Percentiles rank a stretch among this genome's conserved stretches.
Evolutionary conservation across 352 stramenopile species (phyloP).

Genomic region (Pythium oligandrum): DNA sequence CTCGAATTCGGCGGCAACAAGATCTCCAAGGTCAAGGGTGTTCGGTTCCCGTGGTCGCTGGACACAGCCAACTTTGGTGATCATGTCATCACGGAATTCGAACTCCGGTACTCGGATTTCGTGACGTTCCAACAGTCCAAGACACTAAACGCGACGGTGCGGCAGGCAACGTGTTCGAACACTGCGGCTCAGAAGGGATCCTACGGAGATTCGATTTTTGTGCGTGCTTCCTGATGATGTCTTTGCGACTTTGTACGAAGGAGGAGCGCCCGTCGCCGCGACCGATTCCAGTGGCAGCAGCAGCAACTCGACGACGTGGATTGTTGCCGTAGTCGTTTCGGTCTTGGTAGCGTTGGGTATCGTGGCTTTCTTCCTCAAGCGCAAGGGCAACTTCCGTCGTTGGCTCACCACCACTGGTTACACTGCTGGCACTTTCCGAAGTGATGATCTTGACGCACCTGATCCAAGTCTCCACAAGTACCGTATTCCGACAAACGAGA

Average conservation of each 20-base stretch:
- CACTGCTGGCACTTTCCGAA: background rate
- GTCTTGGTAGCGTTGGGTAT: background rate
- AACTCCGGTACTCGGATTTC: constrained; percentile 14
- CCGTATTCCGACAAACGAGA: constrained; percentile 50
- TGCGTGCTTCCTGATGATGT: constrained; percentile 13
- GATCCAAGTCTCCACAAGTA: constrained; percentile 63
- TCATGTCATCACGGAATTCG: constrained; percentile 10
- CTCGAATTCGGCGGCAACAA: background rate
- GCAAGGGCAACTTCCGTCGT: background rate
- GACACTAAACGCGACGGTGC: constrained; percentile 3
- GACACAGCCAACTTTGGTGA: constrained; percentile 13
- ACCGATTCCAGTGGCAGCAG: background rate
- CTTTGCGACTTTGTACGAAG: constrained; percentile 9
- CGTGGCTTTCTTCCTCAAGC: background rate
- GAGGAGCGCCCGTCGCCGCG: background rate
- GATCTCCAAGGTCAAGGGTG: constrained; percentile 5
- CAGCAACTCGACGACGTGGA: background rate
- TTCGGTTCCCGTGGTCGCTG: constrained; percentile 17
- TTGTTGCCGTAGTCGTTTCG: background rate
- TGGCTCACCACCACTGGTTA: no score
- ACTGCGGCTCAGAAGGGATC: constrained; percentile 1
- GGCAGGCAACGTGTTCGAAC: constrained; percentile 3
- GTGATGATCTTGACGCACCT: background rate
- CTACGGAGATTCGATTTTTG: constrained; percentile 8
- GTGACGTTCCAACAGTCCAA: constrained; percentile 9